Base-by-base conservation (phyloP, 176 grass and related monocot genomes). In the Oryza officinalis region DNA sequence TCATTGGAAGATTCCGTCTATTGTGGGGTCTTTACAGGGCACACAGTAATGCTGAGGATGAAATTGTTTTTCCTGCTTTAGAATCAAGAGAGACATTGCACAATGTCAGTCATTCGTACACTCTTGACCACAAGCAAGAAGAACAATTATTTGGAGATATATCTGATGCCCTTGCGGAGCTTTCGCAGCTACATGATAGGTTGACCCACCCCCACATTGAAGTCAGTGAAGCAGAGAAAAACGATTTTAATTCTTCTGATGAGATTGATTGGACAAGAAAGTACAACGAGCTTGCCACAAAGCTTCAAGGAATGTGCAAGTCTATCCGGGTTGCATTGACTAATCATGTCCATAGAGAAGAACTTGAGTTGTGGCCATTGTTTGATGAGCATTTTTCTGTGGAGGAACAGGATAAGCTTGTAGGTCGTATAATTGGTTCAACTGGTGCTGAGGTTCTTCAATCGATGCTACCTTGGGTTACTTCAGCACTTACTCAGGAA, bases 121-220 rank as follows among this genome's bases (percentile, higher is more conserved):
- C 93, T 44, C 93, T 99, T 76, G 97, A 99, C 75, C 97, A 99
- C 90, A 99, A 96, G 78, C 97, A 99, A 87, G 97, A 99, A 87
- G 93, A 99, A 75, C 86, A 99, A 72, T 80, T 99, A 88, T 99
- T 99, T 11, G 76, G 87, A 75, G 97, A 99, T 77, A 99, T 99
- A 73, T 92, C 86, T 76, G 41, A 84, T 54, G 90, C 92, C 85
- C 92, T 99, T 26, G 80, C 35, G 47, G 89, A 96, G 84, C 90
- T 99, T 82, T 89, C 97, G 76, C 86, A 89, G 41, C 74, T 96
- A 75, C 81, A 96, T 64, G 93, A 99, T 14, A 89, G 43, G 45
- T 74, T 86, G 44, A 69, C 70, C 17, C 73, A 66, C 12, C 61
- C 59, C 26, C 44, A 81, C 52, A 69, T 26, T 49, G 74, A 83